Evolutionary conservation across 2,329 filamentous ascomycete species (phyloP).

Genomic region (Coniochaeta pulveracea): DNA sequence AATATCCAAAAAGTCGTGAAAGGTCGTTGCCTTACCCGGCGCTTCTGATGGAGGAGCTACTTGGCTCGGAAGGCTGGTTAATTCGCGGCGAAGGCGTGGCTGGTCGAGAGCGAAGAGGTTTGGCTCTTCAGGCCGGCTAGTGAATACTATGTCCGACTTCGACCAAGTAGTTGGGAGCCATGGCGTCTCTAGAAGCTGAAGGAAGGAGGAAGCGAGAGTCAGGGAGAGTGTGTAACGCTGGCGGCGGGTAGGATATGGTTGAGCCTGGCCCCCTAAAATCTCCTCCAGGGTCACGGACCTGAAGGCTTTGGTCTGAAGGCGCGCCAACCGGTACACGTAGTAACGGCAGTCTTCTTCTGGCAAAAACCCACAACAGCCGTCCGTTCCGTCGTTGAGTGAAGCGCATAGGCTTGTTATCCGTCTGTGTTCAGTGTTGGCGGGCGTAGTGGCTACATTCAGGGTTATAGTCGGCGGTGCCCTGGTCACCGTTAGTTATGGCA

Average conservation of each 20-base stretch:
- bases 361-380: slow-evolving; percentile 10
- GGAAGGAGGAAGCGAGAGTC: slow-evolving; percentile 14
- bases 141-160: slow-evolving; percentile 13
- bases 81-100: slow-evolving; percentile 8
- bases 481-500: no score
- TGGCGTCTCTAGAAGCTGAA: slow-evolving; percentile 14
- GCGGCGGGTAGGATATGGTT: slow-evolving; percentile 7
- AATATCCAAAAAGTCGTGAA: slow-evolving; percentile 5
- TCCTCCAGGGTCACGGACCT: slow-evolving; percentile 8
- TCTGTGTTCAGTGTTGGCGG: not conserved
- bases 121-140: slow-evolving; percentile 1
- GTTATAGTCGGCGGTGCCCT: no score
- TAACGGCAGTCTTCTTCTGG: slow-evolving; percentile 10
- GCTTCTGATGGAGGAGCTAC: not conserved
- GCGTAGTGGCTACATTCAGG: no score
- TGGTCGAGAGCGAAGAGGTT: slow-evolving; percentile 7
- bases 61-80: not conserved
- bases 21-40: not conserved
- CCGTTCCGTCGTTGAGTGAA: slow-evolving; percentile 2
- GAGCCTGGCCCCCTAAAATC: slow-evolving; percentile 7
- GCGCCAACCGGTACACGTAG: slow-evolving; percentile 9
- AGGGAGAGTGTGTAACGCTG: slow-evolving; percentile 13
- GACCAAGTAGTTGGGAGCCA: slow-evolving; percentile 11
- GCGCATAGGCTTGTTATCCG: slow-evolving; percentile 8
- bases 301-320: not conserved